Percentiles rank a stretch among this genome's conserved stretches.
These are phyloP conservation scores for Kodamaea fukazawae DNA, from an alignment of 805 yeast genomes.

Conservation along the genomic window DNA sequence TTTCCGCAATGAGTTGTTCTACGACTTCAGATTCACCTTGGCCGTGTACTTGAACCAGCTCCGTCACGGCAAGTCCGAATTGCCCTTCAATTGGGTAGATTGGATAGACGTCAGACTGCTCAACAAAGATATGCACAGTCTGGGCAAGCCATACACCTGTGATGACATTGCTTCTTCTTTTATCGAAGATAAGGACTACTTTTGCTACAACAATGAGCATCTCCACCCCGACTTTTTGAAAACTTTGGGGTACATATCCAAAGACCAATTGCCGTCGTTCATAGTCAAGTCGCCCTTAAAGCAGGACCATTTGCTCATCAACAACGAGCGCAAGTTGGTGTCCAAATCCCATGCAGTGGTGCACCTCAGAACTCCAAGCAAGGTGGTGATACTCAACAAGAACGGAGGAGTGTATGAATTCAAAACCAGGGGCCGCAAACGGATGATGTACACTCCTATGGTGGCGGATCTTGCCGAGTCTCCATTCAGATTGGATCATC, in stretches of 20 bases:
- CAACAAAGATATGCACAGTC: conserved; percentile 19
- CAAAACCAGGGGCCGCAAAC: conserved; percentile 12
- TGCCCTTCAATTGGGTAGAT: conserved; percentile 33
- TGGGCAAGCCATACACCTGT: conserved; percentile 21
- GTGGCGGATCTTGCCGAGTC: conserved; percentile 22
- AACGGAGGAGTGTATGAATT: conserved; percentile 1
- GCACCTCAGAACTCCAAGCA: conserved; percentile 16
- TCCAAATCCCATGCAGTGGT: conserved; percentile 20
- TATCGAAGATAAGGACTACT: neutral
- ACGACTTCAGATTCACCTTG: conserved; percentile 12
- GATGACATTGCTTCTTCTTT: conserved; percentile 2
- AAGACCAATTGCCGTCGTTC: conserved; percentile 28
- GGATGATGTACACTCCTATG: conserved; percentile 18
- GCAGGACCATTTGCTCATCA: conserved; percentile 19
- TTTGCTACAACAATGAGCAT: neutral
- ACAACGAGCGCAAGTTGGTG: conserved; percentile 17
- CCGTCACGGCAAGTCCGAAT: conserved; percentile 11
- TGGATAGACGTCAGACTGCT: conserved; percentile 23
- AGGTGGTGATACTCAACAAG: conserved; percentile 23
- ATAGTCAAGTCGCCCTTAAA: conserved; percentile 23
- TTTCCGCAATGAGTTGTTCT: conserved; percentile 16
- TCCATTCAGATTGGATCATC: no score
- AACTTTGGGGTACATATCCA: conserved; percentile 20
- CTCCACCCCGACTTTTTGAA: conserved; percentile 8
- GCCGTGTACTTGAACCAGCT: conserved; percentile 19